Base-by-base conservation (phyloP, 163 green algal species). In the Scenedesmus sp. region DNA sequence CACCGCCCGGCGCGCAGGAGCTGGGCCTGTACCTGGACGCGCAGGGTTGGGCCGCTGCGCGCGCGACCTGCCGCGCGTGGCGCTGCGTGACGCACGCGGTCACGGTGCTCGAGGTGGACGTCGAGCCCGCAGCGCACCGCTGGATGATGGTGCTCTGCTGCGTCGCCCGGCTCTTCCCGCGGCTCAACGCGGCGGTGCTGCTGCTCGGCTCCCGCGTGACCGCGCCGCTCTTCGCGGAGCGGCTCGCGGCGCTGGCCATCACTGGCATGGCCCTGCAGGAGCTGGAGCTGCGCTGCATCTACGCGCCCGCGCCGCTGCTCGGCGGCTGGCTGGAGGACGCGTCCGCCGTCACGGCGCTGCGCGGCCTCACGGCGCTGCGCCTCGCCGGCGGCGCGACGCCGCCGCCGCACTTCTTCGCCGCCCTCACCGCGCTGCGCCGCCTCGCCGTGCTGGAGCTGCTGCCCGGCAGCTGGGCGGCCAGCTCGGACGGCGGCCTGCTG, bases 141-240 rank as follows among this genome's bases (percentile, higher is more conserved):
- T 24, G 74, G 74, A 74, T 74, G 50, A 81, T 81, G 74, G 74
- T 81, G 60, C 33, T 73, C 26, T 69, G 29, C 3, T 62, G 62
- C n/a, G 74, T 81, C 31, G 48, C 33, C 20, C 62, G 74, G 13
- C 26, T 81, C 24, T 81, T 81, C 56, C 74, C 74, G 11, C 62
- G 36, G 4, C 63, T 81, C 7, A 64, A 6, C 33, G 42, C 31
- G 22, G 39, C 60, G 11, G 36, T 57, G 2, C 63, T 81, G 63
- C 63, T 81, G 14, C 39, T 75, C 0, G 63, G 74, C 39, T 70
- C 31, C 47, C 57, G 74, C 18, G 42, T 81, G 51, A 66, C n/a
- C 29, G n/a, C 33, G 9, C 20, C n/a, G 3, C 5, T 36, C 15
- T 69, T 81, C 20, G 11, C 14, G 20, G 54, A 81, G 24, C 48